Evolutionary conservation across 208 protist genomes (phyloP).

Genomic region (Tetramitus jugosus): DNA sequence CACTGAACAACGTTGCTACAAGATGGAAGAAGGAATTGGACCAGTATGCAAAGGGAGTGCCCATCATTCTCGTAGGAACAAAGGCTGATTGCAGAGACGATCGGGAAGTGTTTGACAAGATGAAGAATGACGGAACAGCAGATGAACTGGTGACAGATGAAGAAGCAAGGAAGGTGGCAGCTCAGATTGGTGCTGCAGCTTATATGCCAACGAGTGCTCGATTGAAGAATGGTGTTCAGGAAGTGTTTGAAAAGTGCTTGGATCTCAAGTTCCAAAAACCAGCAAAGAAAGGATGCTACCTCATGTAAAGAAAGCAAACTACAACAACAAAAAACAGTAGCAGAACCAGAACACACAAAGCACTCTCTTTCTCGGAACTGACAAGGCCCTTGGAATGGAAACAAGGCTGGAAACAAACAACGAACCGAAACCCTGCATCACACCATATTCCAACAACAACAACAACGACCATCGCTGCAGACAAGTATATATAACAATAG

Average conservation of each 20-base stretch:
- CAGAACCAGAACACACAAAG: too few relatives aligned
- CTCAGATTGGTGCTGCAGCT: constrained; percentile 53
- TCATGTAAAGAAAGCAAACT: neutral
- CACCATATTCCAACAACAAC: too few relatives aligned
- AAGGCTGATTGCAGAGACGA: constrained; percentile 73
- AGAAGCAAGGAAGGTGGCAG: constrained; percentile 42
- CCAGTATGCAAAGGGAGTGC: neutral
- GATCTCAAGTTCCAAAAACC: neutral
- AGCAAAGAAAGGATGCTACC: neutral
- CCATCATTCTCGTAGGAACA: constrained; percentile 78
- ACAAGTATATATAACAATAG: too few relatives aligned
- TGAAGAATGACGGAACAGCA: constrained; percentile 17
- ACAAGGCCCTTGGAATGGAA: too few relatives aligned
- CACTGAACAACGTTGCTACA: neutral
- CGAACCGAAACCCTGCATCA: too few relatives aligned
- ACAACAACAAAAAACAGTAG: too few relatives aligned
- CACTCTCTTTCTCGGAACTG: too few relatives aligned
- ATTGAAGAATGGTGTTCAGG: constrained; percentile 31
- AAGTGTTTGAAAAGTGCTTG: neutral
- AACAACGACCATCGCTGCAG: too few relatives aligned
- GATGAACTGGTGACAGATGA: constrained; percentile 42
- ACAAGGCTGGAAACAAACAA: too few relatives aligned
- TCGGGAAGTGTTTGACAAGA: constrained; percentile 23
- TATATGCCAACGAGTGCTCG: constrained; percentile 83
- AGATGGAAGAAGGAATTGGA: neutral